Percentiles rank a stretch among this genome's conserved stretches.
These are phyloP conservation scores for Alloteropsis semialata DNA, from an alignment of 176 grass and related monocot species.

Conservation along the genomic window DNA sequence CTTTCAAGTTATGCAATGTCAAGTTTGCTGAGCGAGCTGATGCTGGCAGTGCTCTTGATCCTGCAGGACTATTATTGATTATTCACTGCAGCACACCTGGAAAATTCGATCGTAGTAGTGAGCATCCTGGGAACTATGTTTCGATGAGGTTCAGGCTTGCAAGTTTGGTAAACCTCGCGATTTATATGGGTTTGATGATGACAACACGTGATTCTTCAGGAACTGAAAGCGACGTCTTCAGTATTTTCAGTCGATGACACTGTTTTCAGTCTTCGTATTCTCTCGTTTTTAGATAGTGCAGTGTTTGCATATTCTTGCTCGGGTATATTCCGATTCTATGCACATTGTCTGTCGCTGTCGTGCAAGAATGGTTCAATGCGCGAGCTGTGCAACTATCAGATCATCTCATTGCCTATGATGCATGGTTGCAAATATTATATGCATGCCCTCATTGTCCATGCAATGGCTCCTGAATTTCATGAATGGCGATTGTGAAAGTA, in stretches of 20 bases:
- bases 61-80: not conserved
- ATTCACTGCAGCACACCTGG: not conserved
- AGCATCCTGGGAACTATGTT: not conserved
- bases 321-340: not conserved
- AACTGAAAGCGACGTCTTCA: not conserved
- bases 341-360: not conserved
- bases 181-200: not conserved
- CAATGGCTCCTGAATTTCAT: not conserved
- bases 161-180: not conserved
- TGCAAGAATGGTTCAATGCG: not conserved
- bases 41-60: not conserved
- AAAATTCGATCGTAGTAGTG: not conserved
- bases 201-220: not conserved
- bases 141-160: not conserved
- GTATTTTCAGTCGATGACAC: not conserved
- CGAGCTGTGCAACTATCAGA: not conserved
- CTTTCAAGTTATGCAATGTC: not conserved
- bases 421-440: not conserved
- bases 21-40: not conserved
- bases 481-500: not conserved
- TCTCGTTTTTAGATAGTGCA: no score
- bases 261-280: not conserved
- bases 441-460: not conserved
- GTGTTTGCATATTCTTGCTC: not conserved
- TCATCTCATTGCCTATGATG: not conserved